Evolutionary conservation across 1,284 basidiomycete species (phyloP), one percentile per base, ranked within the genome.

Genomic region (Porogramme epimiltina): DNA sequence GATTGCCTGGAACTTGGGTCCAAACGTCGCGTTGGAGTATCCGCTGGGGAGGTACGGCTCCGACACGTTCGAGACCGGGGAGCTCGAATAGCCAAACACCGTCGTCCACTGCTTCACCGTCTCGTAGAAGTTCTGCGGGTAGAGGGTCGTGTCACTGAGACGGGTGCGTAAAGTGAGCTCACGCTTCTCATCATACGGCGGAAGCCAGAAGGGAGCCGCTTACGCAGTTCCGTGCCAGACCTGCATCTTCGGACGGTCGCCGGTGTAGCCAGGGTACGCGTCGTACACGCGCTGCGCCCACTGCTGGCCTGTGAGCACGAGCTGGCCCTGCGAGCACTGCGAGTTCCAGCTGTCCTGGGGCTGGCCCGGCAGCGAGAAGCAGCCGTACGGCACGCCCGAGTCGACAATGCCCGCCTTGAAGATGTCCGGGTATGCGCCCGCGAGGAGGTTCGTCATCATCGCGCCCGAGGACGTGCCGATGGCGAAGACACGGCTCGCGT

Each of bases 401-500:
- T 73, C 78, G 16, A 71, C 74, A 23, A 73, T 62, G 16, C 75
- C 80, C 5, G 78, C 81, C 39, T 66, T 60, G 70, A 80, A 80
- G 45, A 84, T 59, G 48, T 83, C 77, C 5, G 81, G 81, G 65
- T 84, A 84, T 6, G 78, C 74, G 36, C 78, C 80, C 42, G 68
- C 65, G 18, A 81, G 70, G 22, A 82, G 80, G 61, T 76, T 79
- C 47, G 80, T 81, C 81, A 83, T 82, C 81, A 84, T 83, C 6
- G 79, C 81, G 46, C 81, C 81, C 9, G 79, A 81, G 6, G 76
- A 79, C 2, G 73, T 73, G 20, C 81, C 80, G 42, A 77, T 79
- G 33, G 71, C 74, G 62, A 75, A 82, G 47, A 81, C 79, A 33
- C 69, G 67, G 41, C 55, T 61, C 2, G 75, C 37, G 58, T 81